Conservation (phyloP, 768 basidiomycete genomes). For the Melanogaster broomeanus region DNA sequence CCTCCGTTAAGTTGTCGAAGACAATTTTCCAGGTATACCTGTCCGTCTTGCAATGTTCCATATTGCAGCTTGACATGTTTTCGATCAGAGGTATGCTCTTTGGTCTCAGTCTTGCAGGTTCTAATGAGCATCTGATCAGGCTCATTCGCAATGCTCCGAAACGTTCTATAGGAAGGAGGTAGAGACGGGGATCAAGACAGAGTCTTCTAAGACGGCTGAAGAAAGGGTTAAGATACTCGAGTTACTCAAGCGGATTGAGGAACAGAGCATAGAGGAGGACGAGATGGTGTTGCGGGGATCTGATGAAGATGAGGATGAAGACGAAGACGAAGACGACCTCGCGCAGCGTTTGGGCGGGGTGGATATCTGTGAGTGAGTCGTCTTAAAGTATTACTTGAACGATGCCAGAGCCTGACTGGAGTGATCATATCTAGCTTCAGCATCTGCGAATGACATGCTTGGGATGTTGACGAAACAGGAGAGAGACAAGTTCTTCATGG, state of each 20-base stretch:
- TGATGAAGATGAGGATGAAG: slow-evolving; percentile 43
- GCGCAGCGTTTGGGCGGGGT: slow-evolving; percentile 52
- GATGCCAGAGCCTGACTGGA: not conserved
- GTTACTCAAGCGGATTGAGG: slow-evolving; percentile 71
- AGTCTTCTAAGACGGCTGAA: slow-evolving; percentile 52
- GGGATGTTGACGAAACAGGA: slow-evolving; percentile 59
- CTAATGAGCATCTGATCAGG: slow-evolving; percentile 28
- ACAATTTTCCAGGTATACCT: slow-evolving; percentile 79
- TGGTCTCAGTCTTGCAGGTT: not conserved
- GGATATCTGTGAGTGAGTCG: slow-evolving; percentile 65
- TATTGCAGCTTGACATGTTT: slow-evolving; percentile 85
- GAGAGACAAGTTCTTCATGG: slow-evolving; percentile 57
- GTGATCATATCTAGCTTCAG: slow-evolving; percentile 43
- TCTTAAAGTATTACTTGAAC: not conserved
- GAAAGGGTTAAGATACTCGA: slow-evolving; percentile 71
- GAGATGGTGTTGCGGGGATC: slow-evolving; percentile 29
- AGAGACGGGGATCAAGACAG: slow-evolving; percentile 58
- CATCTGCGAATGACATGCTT: slow-evolving; percentile 61
- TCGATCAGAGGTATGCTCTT: slow-evolving; percentile 59
- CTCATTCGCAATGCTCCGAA: slow-evolving; percentile 78
- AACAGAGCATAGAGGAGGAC: slow-evolving; percentile 48
- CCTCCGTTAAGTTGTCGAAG: slow-evolving; percentile 59
- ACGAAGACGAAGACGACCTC: slow-evolving; percentile 44
- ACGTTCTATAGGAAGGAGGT: slow-evolving; percentile 78
- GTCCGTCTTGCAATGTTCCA: slow-evolving; percentile 76